A percentile compares a stretch with the other conserved stretches of the same genome.
These are phyloP conservation scores for Eucalyptus cloeziana DNA, from an alignment of 345 rosid species.

Conservation along the genomic window DNA sequence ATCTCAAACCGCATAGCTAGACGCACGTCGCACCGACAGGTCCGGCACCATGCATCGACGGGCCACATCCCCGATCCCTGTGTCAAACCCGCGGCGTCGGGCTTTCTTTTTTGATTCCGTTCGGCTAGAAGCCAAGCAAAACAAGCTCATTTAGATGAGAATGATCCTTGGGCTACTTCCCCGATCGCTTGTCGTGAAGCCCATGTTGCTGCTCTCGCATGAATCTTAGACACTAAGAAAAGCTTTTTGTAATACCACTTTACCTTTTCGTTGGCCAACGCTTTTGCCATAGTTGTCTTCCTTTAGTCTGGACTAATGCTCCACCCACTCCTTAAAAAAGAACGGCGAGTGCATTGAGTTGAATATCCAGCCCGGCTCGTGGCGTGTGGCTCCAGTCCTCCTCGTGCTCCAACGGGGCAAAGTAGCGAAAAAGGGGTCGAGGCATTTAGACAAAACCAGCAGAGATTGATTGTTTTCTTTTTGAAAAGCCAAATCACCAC, in stretches of 20 bases:
- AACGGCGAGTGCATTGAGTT: neutral
- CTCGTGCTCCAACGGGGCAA: neutral
- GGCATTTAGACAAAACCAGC: neutral
- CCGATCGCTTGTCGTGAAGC: neutral
- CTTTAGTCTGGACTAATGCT: neutral
- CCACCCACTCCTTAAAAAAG: neutral
- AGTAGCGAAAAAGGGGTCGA: neutral
- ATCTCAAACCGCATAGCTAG: neutral
- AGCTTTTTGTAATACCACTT: neutral
- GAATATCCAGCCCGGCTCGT: neutral
- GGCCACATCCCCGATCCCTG: neutral
- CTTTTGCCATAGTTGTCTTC: neutral
- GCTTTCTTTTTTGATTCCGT: neutral
- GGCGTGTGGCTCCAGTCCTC: neutral
- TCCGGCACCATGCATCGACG: neutral
- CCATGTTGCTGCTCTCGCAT: neutral
- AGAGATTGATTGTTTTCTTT: neutral
- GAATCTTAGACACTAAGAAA: neutral
- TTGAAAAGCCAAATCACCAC: neutral
- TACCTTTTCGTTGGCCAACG: neutral
- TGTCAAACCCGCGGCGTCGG: neutral
- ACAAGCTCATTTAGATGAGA: neutral
- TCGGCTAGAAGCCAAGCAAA: neutral
- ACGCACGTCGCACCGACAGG: neutral
- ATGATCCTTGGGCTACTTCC: neutral